phyloP scores from a whole-genome alignment of 768 basidiomycete species.

The Lentinula sp. region DNA sequence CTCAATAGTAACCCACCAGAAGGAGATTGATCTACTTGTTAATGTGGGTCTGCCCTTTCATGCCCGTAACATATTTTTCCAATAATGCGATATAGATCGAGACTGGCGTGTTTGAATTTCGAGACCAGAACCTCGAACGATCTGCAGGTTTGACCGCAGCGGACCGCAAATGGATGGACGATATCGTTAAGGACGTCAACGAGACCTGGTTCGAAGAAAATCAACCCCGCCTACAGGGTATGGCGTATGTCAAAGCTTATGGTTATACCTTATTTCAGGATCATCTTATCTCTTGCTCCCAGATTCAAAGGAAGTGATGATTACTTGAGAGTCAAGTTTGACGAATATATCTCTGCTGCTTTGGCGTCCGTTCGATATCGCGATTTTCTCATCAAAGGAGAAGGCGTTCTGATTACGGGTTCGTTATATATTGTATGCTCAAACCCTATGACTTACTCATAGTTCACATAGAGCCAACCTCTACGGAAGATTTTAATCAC shows the following conservation, averaged over 20 bases:
- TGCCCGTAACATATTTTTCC: not conserved
- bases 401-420: constrained; percentile 67
- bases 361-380: constrained; percentile 87
- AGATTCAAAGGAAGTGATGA: constrained; percentile 97
- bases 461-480: constrained; percentile 26
- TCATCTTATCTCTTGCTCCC: not conserved
- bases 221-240: constrained; percentile 34
- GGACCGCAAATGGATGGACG: constrained; percentile 98
- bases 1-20: constrained; percentile 89
- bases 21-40: constrained; percentile 85
- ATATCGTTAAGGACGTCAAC: constrained; percentile 82
- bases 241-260: constrained; percentile 49
- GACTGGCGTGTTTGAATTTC: constrained; percentile 79
- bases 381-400: constrained; percentile 73
- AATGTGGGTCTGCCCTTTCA: constrained; percentile 48
- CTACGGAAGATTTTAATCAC: constrained; percentile 78
- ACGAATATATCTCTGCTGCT: constrained; percentile 90
- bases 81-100: constrained; percentile 57
- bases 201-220: constrained; percentile 70
- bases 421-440: constrained; percentile 17
- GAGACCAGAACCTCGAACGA: constrained; percentile 75
- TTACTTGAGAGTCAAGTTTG: constrained; percentile 88
- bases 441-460: not conserved
- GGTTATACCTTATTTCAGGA: not conserved
- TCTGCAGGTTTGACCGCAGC: constrained; percentile 80